These are phyloP conservation scores for Nitzschia inconspicua DNA, from an alignment of 108 stramenopile species.

Conservation along the genomic window DNA sequence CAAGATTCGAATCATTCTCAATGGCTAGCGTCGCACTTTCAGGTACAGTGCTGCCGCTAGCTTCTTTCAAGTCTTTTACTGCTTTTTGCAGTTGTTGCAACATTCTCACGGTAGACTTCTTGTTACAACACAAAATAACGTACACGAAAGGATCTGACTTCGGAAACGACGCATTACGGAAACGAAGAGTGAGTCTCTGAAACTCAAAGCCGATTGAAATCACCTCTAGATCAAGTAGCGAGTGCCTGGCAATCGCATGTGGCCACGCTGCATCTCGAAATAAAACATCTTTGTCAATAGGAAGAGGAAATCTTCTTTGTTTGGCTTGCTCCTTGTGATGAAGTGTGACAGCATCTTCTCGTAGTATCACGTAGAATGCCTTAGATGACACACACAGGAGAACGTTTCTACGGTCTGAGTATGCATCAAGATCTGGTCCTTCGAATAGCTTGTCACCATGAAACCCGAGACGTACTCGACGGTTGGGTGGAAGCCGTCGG, in stretches of 20 bases:
- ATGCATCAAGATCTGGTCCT: slow-evolving; percentile 29
- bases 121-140: slow-evolving; percentile 69
- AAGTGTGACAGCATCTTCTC: slow-evolving; percentile 43
- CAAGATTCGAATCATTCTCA: slow-evolving; percentile 77
- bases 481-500: slow-evolving; percentile 50
- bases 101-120: slow-evolving; percentile 53
- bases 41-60: background rate
- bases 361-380: slow-evolving; percentile 64
- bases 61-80: slow-evolving; percentile 29
- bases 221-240: slow-evolving; percentile 45
- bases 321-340: slow-evolving; percentile 33
- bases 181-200: slow-evolving; percentile 71
- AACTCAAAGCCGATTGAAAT: slow-evolving; percentile 86
- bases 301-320: slow-evolving; percentile 51
- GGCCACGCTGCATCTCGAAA: slow-evolving; percentile 76
- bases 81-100: slow-evolving; percentile 66
- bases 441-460: slow-evolving; percentile 56
- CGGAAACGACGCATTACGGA: slow-evolving; percentile 33
- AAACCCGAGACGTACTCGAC: slow-evolving; percentile 52
- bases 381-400: slow-evolving; percentile 56
- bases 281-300: slow-evolving; percentile 45
- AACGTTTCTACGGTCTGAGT: slow-evolving; percentile 63
- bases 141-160: slow-evolving; percentile 60
- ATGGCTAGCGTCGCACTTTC: slow-evolving; percentile 30
- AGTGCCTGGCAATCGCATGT: slow-evolving; percentile 70